Evolutionary conservation across 495 filamentous ascomycete genomes (phyloP), one percentile per base, ranked within the genome.

Genomic region (Podospora appendiculata): DNA sequence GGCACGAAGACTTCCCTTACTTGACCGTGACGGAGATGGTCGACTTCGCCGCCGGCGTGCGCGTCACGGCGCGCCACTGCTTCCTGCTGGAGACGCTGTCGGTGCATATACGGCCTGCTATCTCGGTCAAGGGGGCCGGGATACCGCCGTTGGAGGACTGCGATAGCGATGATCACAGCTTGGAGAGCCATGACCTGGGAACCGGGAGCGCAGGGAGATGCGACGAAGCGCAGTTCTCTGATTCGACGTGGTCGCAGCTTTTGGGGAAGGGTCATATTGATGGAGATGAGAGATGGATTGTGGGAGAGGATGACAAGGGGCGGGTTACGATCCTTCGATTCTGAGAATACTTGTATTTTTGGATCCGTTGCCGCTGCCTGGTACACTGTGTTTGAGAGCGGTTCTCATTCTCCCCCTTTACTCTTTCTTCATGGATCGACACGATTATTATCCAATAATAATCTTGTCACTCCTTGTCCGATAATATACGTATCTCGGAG

Each of bases 271-370:
- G 82, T 4, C 77, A 72, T 55, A 77, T 88, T 19, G 72, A 63
- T 43, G 84, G 83, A 0, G 79, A 82, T 55, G 84, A 88, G 60
- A 60, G 77, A 32, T 86, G 82, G 72, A 42, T 86, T 14, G 57
- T 86, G 10, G 83, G 84, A 5, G 79, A 85, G 63, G 81, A 81
- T 55, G 50, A 59, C 2, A 60, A 64, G 9, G 70, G 77, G 34
- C 71, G 73, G 45, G 62, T 86, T 42, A 78, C 81, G 0, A 60
- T 86, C 50, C 66, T 79, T 53, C 55, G 76, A 45, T 86, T 86
- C 49, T 75, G 53, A 63, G 11, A 45, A 17, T 44, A 25, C 25
- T 25, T 25, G 25, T 25, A 25, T 25, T 25, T 2, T 5, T 25
- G 25, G n/a, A n/a, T n/a, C n/a, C n/a, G n/a, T n/a, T n/a, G n/a